phyloP scores from a whole-genome alignment of 345 rosid genomes.

The Kernera saxatilis region DNA sequence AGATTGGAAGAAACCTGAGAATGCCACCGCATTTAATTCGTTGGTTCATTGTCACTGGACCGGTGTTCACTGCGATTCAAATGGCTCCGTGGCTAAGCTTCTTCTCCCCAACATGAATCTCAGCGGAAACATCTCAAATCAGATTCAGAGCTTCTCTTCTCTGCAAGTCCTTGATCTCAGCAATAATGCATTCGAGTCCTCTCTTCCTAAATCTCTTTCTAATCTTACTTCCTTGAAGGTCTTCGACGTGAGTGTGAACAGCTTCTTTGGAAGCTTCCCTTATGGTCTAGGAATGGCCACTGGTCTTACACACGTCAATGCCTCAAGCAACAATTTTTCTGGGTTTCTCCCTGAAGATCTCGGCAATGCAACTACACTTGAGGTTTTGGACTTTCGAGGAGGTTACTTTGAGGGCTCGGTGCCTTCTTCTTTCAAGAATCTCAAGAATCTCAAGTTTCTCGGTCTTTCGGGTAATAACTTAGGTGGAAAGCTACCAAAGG shows the following conservation, averaged over 20 bases:
- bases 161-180: constrained; percentile 48
- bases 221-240: constrained; percentile 52
- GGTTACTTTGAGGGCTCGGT: constrained; percentile 60
- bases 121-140: constrained; percentile 59
- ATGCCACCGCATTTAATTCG: constrained; percentile 8
- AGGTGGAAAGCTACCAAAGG: constrained; percentile 48
- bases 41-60: constrained; percentile 65
- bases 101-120: constrained; percentile 71
- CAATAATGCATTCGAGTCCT: constrained; percentile 47
- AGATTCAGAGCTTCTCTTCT: constrained; percentile 39
- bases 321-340: constrained; percentile 77
- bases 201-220: constrained; percentile 52
- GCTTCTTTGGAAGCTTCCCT: constrained; percentile 69
- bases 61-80: constrained; percentile 59
- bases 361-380: constrained; percentile 58
- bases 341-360: constrained; percentile 85
- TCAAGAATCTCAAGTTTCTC: constrained; percentile 58
- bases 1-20: constrained; percentile 49
- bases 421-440: constrained; percentile 48
- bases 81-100: constrained; percentile 59
- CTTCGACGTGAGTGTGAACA: constrained; percentile 68
- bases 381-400: constrained; percentile 73
- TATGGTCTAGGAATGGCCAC: constrained; percentile 64
- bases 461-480: constrained; percentile 80
- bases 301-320: constrained; percentile 63